A percentile compares a stretch with the other conserved stretches of the same genome.
These are phyloP conservation scores for Albatrellus sp. DNA, from an alignment of 1,284 basidiomycete genomes.

Conservation along the genomic window DNA sequence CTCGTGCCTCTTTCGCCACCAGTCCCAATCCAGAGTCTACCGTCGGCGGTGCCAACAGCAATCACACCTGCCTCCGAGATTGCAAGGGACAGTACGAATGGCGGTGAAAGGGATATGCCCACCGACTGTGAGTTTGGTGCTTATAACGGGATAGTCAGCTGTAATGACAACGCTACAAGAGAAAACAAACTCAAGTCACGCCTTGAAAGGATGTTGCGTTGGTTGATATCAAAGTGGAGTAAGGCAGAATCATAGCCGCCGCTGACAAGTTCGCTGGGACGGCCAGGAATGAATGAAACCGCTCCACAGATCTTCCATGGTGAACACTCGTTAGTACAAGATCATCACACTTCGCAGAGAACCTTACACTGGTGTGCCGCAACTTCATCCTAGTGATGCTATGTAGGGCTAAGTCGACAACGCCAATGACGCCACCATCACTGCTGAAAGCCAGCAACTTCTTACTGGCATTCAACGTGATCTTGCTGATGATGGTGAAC, in stretches of 20 bases:
- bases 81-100: conserved; percentile 53
- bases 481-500: conserved; percentile 30
- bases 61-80: conserved; percentile 45
- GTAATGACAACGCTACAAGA: neutral
- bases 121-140: conserved; percentile 27
- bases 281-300: conserved; percentile 55
- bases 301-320: conserved; percentile 48
- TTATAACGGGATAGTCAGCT: conserved; percentile 12
- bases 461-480: conserved; percentile 41
- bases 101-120: conserved; percentile 51
- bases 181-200: conserved; percentile 40
- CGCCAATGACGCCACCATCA: conserved; percentile 56
- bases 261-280: conserved; percentile 59
- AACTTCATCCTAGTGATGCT: conserved; percentile 42
- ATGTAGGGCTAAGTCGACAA: conserved; percentile 42
- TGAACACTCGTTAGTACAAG: neutral
- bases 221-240: conserved; percentile 52
- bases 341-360: neutral
- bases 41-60: conserved; percentile 65
- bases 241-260: conserved; percentile 63
- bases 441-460: conserved; percentile 53
- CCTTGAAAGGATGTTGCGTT: conserved; percentile 45
- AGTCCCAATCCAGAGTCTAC: conserved; percentile 53
- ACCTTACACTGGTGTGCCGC: conserved; percentile 47
- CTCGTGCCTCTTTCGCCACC: conserved; percentile 51